phyloP scores from a whole-genome alignment of 352 stramenopile species.

The Pythium guiyangense region DNA sequence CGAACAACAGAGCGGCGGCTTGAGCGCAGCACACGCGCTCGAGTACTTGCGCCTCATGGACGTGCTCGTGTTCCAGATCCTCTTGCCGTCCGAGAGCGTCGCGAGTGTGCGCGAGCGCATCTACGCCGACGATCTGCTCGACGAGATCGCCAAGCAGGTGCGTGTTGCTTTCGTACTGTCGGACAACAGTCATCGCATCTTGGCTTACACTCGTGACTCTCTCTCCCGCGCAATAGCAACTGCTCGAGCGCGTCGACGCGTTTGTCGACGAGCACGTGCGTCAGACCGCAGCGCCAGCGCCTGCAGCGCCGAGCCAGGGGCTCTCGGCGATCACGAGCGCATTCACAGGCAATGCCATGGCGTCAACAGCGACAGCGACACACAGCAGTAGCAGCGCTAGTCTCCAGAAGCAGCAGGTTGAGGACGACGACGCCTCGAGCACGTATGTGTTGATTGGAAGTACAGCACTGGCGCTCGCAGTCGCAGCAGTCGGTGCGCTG shows the following conservation, averaged over 20 bases:
- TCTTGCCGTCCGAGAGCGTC: constrained; percentile 37
- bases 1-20: constrained; percentile 1
- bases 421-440: constrained; percentile 24
- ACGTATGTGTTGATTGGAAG: constrained; percentile 43
- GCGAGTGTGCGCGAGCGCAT: constrained; percentile 30
- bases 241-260: constrained; percentile 30
- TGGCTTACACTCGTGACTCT: background rate
- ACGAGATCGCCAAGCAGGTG: constrained; percentile 44
- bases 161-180: background rate
- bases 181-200: background rate
- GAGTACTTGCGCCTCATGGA: constrained; percentile 30
- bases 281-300: background rate
- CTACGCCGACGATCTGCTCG: constrained; percentile 27
- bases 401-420: background rate
- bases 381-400: background rate
- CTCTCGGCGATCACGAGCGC: background rate
- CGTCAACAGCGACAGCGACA: background rate
- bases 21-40: constrained; percentile 2
- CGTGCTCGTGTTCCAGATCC: constrained; percentile 40
- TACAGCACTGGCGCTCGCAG: constrained; percentile 38
- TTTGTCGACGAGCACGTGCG: constrained; percentile 12
- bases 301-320: too few species aligned
- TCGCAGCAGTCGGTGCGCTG: constrained; percentile 35
- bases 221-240: constrained; percentile 12
- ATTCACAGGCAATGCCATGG: background rate